Evolutionary conservation across 768 basidiomycete genomes (phyloP).

Genomic region (Kwoniella heveanensis): DNA sequence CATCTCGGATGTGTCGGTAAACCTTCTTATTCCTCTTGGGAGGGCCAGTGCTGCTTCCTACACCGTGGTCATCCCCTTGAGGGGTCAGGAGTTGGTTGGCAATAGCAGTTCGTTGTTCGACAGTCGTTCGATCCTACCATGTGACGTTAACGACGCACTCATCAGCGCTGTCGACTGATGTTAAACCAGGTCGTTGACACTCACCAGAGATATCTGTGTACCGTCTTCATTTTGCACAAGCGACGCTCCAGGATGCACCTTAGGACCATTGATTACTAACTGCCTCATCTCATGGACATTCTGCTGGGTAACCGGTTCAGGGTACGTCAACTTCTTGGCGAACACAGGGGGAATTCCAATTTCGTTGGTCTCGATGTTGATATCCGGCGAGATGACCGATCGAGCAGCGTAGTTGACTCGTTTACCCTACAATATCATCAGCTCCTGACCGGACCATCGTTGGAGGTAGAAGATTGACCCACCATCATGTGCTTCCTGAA

Average conservation of each 20-base stretch:
- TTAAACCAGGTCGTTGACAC: slow-evolving; percentile 25
- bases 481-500: slow-evolving; percentile 99
- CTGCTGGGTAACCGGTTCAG: slow-evolving; percentile 89
- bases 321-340: slow-evolving; percentile 92
- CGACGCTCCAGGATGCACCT: slow-evolving; percentile 85
- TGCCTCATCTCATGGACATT: slow-evolving; percentile 87
- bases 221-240: slow-evolving; percentile 97
- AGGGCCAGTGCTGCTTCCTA: slow-evolving; percentile 59
- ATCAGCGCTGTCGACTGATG: background rate
- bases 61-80: slow-evolving; percentile 65
- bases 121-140: slow-evolving; percentile 75
- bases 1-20: slow-evolving; percentile 88
- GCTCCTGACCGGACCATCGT: background rate
- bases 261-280: slow-evolving; percentile 86
- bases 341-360: slow-evolving; percentile 98
- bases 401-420: slow-evolving; percentile 99
- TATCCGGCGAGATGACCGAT: slow-evolving; percentile 99
- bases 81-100: slow-evolving; percentile 94
- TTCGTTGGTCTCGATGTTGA: slow-evolving; percentile 98
- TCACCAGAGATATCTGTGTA: slow-evolving; percentile 75
- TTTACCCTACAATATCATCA: slow-evolving; percentile 71
- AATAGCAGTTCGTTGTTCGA: slow-evolving; percentile 89
- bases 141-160: slow-evolving; percentile 16
- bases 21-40: slow-evolving; percentile 95
- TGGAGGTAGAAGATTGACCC: slow-evolving; percentile 29